Base-by-base conservation (phyloP, 139 green algal species). In the Marvania coccoides region DNA sequence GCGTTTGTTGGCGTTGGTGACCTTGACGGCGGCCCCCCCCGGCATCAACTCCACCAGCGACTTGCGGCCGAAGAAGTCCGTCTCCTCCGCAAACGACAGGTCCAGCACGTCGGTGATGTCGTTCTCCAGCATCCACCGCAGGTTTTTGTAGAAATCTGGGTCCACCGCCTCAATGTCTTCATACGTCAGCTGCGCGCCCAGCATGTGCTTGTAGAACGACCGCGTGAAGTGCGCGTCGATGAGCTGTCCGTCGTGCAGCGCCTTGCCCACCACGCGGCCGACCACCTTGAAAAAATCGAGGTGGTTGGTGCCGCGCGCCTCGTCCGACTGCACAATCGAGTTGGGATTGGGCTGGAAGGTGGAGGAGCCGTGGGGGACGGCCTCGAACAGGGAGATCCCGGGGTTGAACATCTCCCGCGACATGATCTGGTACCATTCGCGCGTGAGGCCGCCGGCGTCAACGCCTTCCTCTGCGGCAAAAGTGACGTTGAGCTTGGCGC, bases 191-290 rank as follows among this genome's bases (percentile, higher is more conserved):
- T 76, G 73, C 38, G 79, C 54, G 15, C 87, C 88, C 42, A 98
- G 89, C 71, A 98, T 86, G 84, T 98, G 92, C 83, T 99, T 99
- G 86, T 99, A 99, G 82, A 99, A 97, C 61, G 85, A 94, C 60
- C 92, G 88, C 19, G 94, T 99, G 87, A 99, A 99, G 83, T 98
- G 89, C 35, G 87, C 92, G 69, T 98, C 91, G 23, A 96, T 79
- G 33, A 90, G 70, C 78, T 93, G 86, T 15, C 88, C 88, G 66
- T 99, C 94, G 48, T 92, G 82, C 72, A 99, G 69, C 4, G 94
- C 94, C 76, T 94, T 94, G 74, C 82, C 87, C 39, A 92, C 80
- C 19, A 94, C 71, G 5, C 85, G 69, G 4, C 87, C 86, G 35
- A 91, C 87, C 56, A 93, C 92, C 47, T 83, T 88, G 84, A 99